These are phyloP conservation scores for Lactarius deliciosus DNA, from an alignment of 768 basidiomycete species.

Conservation along the genomic window DNA sequence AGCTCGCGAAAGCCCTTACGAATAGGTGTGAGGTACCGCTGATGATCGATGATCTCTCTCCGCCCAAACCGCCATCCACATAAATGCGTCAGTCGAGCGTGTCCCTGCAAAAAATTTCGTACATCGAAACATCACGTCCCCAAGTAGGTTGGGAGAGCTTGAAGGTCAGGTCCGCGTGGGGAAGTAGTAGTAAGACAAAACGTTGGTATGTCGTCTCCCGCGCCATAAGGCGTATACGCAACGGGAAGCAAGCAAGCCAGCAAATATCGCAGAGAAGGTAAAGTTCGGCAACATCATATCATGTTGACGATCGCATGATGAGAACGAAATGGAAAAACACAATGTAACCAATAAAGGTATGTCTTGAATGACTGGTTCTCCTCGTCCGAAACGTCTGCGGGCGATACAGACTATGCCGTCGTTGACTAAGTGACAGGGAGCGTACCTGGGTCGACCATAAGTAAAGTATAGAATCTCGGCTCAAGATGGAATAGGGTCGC, in stretches of 20 bases:
- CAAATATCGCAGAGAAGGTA: conserved; percentile 60
- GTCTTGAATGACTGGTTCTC: conserved; percentile 60
- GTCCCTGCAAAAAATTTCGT: conserved; percentile 56
- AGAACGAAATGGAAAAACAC: conserved; percentile 23
- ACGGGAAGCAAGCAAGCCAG: conserved; percentile 42
- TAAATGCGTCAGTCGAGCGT: conserved; percentile 63
- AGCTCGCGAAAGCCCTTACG: conserved; percentile 13
- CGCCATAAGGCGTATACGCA: conserved; percentile 49
- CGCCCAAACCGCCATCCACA: conserved; percentile 80
- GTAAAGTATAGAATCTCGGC: conserved; percentile 70
- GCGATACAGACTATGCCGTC: conserved; percentile 1
- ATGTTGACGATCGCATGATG: conserved; percentile 20
- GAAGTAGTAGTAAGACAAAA: no score
- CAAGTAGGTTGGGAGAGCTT: conserved; percentile 24
- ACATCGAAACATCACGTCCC: conserved; percentile 49
- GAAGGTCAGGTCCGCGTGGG: conserved; percentile 31
- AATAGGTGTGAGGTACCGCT: conserved; percentile 52
- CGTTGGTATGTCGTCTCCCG: no score
- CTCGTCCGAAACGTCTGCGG: conserved; percentile 77
- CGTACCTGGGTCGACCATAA: conserved; percentile 83
- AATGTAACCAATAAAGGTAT: conserved; percentile 87
- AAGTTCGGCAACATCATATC: conserved; percentile 58
- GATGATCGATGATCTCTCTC: conserved; percentile 55
- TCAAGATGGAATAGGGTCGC: conserved; percentile 82
- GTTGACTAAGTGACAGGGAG: neutral